Base-by-base conservation (phyloP, 768 basidiomycete species). In the Ramaria sp. region DNA sequence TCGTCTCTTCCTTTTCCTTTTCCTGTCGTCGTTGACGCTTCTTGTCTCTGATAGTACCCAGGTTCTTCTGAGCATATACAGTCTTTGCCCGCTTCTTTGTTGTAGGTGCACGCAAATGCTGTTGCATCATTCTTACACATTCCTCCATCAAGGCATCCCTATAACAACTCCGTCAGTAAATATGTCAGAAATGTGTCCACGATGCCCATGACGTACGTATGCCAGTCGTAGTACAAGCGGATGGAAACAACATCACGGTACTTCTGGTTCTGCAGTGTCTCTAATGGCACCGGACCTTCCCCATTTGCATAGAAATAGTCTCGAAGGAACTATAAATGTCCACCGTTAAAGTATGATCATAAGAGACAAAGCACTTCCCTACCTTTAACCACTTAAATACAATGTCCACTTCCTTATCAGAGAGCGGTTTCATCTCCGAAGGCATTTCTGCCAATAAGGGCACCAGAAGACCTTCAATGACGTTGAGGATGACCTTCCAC, bases 351-450 rank as follows among this genome's bases (percentile, higher is more conserved):
- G 12, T 25, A 6, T 28, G 16, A 55, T 27, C 43, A 37, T 25
- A 41, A 8, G 13, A n/a, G 5, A 5, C 6, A 5, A 38, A 42
- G 30, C 15, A 16, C 9, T 3, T 41, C 6, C 20, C 39, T 9
- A 88, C 93, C 82, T 93, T 94, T 52, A 98, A 67, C 91, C 96
- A 97, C 66, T 93, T 95, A 73, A 97, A 91, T n/a, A 94, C 95
- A 56, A 97, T 85, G 65, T 98, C 96, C 36, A 98, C 88, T 70
- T 97, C 96, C 69, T 95, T 94, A 63, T 98, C 96, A 25, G 77
- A 83, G 64, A 99, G 66, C 1, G 93, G 85, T 61, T 88, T 86
- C 90, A 98, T 85, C 52, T 92, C 88, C 42, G 91, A 91, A 9
- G 84, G 73, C 16, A 78, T 70, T 57, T 95, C 90, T 5, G 86